Percentiles rank a stretch among this genome's conserved stretches.
These are phyloP conservation scores for Barbarea vulgaris DNA, from an alignment of 345 rosid genomes.

Conservation along the genomic window DNA sequence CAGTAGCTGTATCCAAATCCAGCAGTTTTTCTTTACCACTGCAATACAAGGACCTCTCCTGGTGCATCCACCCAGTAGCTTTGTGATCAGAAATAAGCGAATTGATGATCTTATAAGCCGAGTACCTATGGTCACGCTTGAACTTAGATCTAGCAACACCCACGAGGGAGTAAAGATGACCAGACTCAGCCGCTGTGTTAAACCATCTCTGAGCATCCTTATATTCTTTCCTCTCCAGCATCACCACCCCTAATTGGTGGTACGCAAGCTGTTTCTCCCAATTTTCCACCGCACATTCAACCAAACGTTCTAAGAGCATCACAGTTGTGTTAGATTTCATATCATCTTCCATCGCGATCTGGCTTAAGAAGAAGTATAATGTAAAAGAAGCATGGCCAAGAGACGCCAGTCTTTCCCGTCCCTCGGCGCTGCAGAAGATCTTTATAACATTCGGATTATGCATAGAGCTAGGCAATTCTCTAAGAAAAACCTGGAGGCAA, in stretches of 20 bases:
- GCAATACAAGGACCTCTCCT: conserved; percentile 85
- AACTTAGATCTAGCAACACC: conserved; percentile 91
- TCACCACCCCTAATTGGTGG: conserved; percentile 84
- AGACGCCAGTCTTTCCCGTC: conserved; percentile 60
- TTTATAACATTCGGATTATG: conserved; percentile 64
- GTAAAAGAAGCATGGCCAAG: conserved; percentile 83
- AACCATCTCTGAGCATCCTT: conserved; percentile 91
- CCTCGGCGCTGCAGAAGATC: conserved; percentile 64
- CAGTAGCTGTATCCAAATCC: conserved; percentile 73
- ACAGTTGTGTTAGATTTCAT: conserved; percentile 84
- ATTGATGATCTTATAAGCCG: conserved; percentile 81
- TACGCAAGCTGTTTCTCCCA: conserved; percentile 91
- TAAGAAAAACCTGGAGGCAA: conserved; percentile 81
- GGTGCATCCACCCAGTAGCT: conserved; percentile 92
- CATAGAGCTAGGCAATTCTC: conserved; percentile 75
- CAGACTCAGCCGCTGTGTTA: conserved; percentile 65
- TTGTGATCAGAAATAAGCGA: conserved; percentile 60
- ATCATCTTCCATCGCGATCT: conserved; percentile 78
- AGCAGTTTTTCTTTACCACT: conserved; percentile 68
- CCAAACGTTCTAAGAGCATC: conserved; percentile 83
- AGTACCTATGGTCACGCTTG: conserved; percentile 84
- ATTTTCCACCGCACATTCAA: conserved; percentile 61
- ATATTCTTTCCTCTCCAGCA: conserved; percentile 87
- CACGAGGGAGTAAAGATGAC: conserved; percentile 69
- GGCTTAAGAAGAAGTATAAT: conserved; percentile 77